These are phyloP conservation scores for Arthroderma uncinatum DNA, from an alignment of 2,329 filamentous ascomycete species.

Conservation along the genomic window DNA sequence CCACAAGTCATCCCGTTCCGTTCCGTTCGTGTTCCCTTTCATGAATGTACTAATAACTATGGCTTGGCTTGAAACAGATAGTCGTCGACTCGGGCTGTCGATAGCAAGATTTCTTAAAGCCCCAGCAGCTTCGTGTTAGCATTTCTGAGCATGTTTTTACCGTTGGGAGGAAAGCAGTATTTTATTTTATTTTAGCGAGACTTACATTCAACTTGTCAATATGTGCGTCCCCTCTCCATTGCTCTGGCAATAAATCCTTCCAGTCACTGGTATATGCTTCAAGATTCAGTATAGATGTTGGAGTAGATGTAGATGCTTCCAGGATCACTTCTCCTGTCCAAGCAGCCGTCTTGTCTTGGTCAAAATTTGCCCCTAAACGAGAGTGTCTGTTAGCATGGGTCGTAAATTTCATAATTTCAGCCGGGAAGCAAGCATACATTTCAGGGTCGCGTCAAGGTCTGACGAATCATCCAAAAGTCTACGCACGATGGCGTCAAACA, in stretches of 20 bases:
- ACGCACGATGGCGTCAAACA: constrained; percentile 31
- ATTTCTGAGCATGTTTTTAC: background rate
- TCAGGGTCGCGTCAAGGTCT: constrained; percentile 21
- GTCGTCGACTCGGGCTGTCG: constrained; percentile 27
- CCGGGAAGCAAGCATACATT: constrained; percentile 25
- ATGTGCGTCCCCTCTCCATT: constrained; percentile 29
- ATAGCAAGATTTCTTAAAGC: constrained; percentile 24
- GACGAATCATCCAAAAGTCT: constrained; percentile 23
- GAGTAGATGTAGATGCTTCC: constrained; percentile 27
- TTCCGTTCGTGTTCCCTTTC: background rate
- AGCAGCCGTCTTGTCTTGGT: constrained; percentile 24
- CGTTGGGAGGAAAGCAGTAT: background rate
- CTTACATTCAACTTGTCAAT: constrained; percentile 26
- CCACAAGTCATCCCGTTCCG: background rate
- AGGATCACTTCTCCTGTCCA: constrained; percentile 34
- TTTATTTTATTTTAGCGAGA: background rate
- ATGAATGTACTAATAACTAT: background rate
- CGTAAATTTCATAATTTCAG: background rate
- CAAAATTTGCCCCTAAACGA: constrained; percentile 31
- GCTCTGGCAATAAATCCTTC: constrained; percentile 35
- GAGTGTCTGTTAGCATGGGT: constrained; percentile 3
- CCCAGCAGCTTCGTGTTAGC: constrained; percentile 6
- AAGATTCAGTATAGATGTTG: constrained; percentile 11
- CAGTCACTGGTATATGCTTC: constrained; percentile 17
- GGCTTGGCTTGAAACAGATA: constrained; percentile 23